Evolutionary conservation across 148 eudicot genomes (phyloP), one percentile per base, ranked within the genome.

Genomic region (Cornus controversa): DNA sequence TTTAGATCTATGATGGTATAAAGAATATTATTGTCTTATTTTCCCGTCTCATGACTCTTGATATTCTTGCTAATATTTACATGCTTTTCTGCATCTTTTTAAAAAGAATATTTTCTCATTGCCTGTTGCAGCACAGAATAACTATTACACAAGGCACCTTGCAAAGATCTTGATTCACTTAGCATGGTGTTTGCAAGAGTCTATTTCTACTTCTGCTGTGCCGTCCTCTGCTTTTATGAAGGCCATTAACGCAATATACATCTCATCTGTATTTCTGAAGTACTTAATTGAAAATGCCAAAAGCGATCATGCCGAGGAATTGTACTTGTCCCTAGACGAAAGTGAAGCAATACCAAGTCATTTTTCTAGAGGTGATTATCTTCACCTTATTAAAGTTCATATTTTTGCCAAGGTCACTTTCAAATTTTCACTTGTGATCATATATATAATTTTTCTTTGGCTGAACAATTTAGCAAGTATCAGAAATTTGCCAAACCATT

Each of bases 111-210:
- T n/a, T 60, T 66, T 67, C 31, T 82, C 31, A 66, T 75, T 27
- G 26, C 45, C 73, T 36, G 22, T 45, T 87, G 86, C 97, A 95
- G 99, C 85, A 26, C 88, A 79, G 83, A 95, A 91, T 89, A 95
- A 95, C 82, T 80, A 77, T 79, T 63, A 69, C 79, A 91, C 99
- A 73, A 91, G 94, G 84, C 99, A 95, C 85, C 90, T 95, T 24
- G 91, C 90, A 28, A 95, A 95, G 85, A 87, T 93, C 74, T 88
- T 95, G 81, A 82, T 95, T 81, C 94, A 95, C 89, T 85, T 95
- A 69, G 87, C 90, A 34, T 88, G 85, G 80, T 93, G 92, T 82
- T 95, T 95, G 90, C 90, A 93, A 90, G 97, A 93, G 79, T 88
- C 90, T 82, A 57, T 80, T 82, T 88, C 91, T 80, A 53, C 81